Conservation (phyloP, 2,329 filamentous ascomycete genomes). For the Parastagonospora avenae region DNA sequence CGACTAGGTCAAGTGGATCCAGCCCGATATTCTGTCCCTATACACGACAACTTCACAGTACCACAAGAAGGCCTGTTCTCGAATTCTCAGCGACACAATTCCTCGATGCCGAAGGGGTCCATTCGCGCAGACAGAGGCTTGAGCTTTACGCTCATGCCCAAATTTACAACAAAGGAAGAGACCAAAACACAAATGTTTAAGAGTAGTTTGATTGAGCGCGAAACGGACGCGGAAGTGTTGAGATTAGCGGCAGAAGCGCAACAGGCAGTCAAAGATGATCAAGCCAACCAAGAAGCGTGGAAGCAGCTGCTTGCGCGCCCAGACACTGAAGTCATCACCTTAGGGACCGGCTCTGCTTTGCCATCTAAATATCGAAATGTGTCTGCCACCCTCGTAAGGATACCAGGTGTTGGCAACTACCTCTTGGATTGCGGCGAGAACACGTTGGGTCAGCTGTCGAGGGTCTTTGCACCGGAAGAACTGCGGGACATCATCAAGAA, state of each 20-base stretch:
- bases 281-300: constrained; percentile 57
- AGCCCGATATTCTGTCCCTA: constrained; percentile 72
- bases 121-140: constrained; percentile 49
- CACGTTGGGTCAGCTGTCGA: constrained; percentile 83
- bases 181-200: constrained; percentile 50
- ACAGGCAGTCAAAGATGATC: constrained; percentile 41
- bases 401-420: constrained; percentile 86
- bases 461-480: constrained; percentile 70
- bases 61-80: constrained; percentile 42
- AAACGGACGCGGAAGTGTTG: constrained; percentile 56
- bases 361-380: constrained; percentile 97
- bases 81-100: constrained; percentile 1
- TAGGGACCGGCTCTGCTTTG: constrained; percentile 88
- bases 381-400: constrained; percentile 80
- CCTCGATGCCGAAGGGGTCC: constrained; percentile 23
- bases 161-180: constrained; percentile 44
- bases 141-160: constrained; percentile 53
- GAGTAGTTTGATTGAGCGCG: constrained; percentile 50
- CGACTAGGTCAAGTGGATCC: constrained; percentile 75
- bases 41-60: constrained; percentile 63
- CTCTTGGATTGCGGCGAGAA: constrained; percentile 92
- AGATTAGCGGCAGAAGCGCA: constrained; percentile 56
- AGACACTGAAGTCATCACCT: constrained; percentile 80
- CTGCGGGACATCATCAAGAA: constrained; percentile 75
- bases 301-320: constrained; percentile 71